Percentiles rank a stretch among this genome's conserved stretches.
Evolutionary conservation across 257 asterid genomes (phyloP).

Genomic region (Agastache rugosa): DNA sequence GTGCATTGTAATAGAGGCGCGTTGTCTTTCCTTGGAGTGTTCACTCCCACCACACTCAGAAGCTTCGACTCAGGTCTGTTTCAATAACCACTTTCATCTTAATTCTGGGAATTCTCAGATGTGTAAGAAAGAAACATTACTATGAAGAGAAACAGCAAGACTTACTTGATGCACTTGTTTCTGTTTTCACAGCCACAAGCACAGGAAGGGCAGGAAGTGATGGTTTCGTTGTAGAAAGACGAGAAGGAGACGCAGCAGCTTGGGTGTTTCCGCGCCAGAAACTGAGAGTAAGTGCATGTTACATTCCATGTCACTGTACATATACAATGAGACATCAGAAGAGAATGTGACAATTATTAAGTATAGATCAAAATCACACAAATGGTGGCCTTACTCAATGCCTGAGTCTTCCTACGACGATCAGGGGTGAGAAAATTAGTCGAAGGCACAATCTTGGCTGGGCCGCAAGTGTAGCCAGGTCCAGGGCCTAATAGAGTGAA

Average conservation of each 20-base stretch:
- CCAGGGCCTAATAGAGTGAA: constrained; percentile 78
- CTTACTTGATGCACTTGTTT: constrained; percentile 64
- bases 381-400: constrained; percentile 55
- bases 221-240: constrained; percentile 80
- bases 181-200: constrained; percentile 78
- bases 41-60: constrained; percentile 67
- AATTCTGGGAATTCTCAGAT: background rate
- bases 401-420: constrained; percentile 73
- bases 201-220: constrained; percentile 72
- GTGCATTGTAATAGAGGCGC: constrained; percentile 80
- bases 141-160: background rate
- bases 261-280: constrained; percentile 69
- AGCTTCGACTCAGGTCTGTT: constrained; percentile 81
- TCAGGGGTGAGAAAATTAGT: constrained; percentile 72
- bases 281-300: constrained; percentile 78
- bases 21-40: constrained; percentile 79
- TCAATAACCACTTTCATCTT: background rate
- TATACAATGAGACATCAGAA: constrained; percentile 11
- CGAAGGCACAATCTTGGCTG: constrained; percentile 73
- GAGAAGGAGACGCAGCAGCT: constrained; percentile 82
- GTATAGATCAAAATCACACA: background rate
- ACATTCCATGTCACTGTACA: constrained; percentile 84
- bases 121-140: background rate
- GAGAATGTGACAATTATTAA: background rate
- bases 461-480: constrained; percentile 84